Evolutionary conservation across 2,329 filamentous ascomycete genomes (phyloP), one percentile per base, ranked within the genome.

Genomic region (Seiridium unicorne): DNA sequence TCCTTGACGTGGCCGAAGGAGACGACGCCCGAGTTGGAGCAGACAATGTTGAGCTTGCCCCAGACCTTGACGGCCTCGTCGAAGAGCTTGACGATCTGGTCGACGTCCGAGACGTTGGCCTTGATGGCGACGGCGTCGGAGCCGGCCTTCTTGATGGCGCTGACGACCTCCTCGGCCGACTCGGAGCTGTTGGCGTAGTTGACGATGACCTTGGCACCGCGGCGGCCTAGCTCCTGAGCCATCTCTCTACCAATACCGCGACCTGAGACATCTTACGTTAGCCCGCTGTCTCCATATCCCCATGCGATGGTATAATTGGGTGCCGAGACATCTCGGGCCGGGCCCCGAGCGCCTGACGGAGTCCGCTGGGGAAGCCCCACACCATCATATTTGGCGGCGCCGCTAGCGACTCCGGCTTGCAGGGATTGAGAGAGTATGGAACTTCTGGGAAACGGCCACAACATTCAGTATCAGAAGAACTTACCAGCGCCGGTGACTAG

Each of bases 1-100:
- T 89, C 86, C 76, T 88, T 84, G 61, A 88, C 82, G 74, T 88
- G 85, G 63, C 87, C 86, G 79, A 89, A 90, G 51, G 79, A 83
- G 70, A 89, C 87, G 58, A 88, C 87, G 54, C 88, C 88, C 51
- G 84, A 86, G 81, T 90, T 90, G 70, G 85, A 89, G 80, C 84
- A 86, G 69, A 88, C 88, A 66, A 91, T 88, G 76, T 90, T 80
- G 69, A 91, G 80, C 73, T 85, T 82, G 73, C 88, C 88, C 70
- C 87, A 91, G 73, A 84, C 79, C 66, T 78, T 76, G 63, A 87
- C 79, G 58, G 87, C 87, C 70, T 88, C 74, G 60, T 84, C 80
- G 78, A 91, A 89, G 66, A 91, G 77, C 61, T 76, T 74, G 58
- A 82, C 79, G 65, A 87, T 91, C 74, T 91, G 79, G 61, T 81